Evolutionary conservation across 306 rosid genomes (phyloP).

Genomic region (Phaseolus lunatus): DNA sequence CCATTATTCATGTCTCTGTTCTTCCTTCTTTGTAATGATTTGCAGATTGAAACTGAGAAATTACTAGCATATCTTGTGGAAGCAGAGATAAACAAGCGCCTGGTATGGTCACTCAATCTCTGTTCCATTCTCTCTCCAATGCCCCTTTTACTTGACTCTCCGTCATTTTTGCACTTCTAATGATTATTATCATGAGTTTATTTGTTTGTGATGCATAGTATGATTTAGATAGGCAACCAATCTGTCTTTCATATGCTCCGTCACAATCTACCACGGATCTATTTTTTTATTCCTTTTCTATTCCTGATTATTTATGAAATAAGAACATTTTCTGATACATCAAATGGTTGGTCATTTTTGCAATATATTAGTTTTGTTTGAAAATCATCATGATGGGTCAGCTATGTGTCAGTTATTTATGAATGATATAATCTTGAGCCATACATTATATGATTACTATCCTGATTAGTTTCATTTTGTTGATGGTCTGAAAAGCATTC

Average conservation of each 20-base stretch:
- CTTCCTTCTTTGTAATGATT: conserved; percentile 20
- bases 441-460: neutral
- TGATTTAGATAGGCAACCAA: neutral
- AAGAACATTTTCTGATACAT: neutral
- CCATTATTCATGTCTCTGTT: conserved; percentile 34
- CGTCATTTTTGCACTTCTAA: neutral
- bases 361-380: neutral
- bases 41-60: conserved; percentile 98
- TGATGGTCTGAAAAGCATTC: neutral
- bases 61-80: conserved; percentile 97
- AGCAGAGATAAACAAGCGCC: conserved; percentile 85
- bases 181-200: neutral
- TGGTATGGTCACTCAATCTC: conserved; percentile 55
- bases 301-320: conserved; percentile 12
- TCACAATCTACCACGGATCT: neutral
- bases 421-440: conserved; percentile 13
- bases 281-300: neutral
- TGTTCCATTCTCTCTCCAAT: neutral
- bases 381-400: conserved; percentile 11
- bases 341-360: conserved; percentile 5
- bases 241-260: conserved; percentile 12
- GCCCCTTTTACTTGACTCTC: neutral
- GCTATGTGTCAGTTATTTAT: conserved; percentile 13
- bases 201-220: conserved; percentile 16
- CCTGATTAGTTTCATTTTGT: conserved; percentile 25